Conservation (phyloP, 192 early-diverging fungal genomes). For the Mortierella antarctica region DNA sequence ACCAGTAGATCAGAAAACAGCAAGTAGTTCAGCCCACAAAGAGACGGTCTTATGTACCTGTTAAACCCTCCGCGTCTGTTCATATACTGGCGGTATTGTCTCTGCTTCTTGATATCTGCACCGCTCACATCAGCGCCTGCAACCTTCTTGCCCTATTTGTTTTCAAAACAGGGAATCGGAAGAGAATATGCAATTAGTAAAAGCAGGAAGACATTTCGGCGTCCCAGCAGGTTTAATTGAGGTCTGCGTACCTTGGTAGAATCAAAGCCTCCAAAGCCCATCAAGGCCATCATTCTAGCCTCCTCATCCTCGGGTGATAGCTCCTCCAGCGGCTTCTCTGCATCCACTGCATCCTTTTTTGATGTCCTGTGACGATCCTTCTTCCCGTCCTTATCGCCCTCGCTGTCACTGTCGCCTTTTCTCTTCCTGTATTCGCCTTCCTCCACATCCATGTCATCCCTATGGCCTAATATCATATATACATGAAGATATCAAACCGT, state of each 20-base stretch:
- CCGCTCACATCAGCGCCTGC: slow-evolving; percentile 76
- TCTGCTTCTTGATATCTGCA: slow-evolving; percentile 86
- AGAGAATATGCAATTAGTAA: not conserved
- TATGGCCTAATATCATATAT: not conserved
- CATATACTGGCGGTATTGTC: slow-evolving; percentile 95
- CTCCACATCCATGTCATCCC: slow-evolving; percentile 13
- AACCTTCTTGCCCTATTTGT: slow-evolving; percentile 76
- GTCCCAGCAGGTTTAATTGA: not conserved
- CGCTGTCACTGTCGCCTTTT: slow-evolving; percentile 6
- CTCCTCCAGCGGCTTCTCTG: slow-evolving; percentile 24
- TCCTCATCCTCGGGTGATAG: slow-evolving; percentile 69
- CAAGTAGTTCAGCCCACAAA: not conserved
- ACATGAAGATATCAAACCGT: too few relatives aligned
- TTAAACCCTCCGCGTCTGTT: slow-evolving; percentile 94
- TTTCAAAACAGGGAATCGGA: not conserved
- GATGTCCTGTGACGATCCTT: not conserved
- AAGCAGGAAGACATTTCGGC: not conserved
- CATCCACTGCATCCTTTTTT: not conserved
- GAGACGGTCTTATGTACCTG: slow-evolving; percentile 21
- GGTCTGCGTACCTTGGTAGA: slow-evolving; percentile 75
- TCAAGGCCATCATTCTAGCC: slow-evolving; percentile 81
- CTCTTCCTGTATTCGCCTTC: slow-evolving; percentile 22
- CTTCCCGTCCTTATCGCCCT: not conserved
- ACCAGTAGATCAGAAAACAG: not conserved
- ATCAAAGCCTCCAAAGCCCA: slow-evolving; percentile 92